Base-by-base conservation (phyloP, 331 rosid species). In the Cydonia oblonga region DNA sequence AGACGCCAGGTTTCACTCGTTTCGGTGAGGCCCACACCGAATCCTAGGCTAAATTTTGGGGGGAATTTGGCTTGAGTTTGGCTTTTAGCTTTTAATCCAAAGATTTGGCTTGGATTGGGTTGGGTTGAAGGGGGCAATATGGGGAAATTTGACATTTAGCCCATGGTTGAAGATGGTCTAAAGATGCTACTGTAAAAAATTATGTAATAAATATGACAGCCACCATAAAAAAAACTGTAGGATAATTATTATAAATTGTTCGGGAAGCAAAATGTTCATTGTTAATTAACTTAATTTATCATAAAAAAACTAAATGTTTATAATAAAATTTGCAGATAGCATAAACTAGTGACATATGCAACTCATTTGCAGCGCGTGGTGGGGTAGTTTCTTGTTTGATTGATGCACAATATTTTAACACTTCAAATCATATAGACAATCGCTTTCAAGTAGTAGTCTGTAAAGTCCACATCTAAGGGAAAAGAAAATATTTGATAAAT, bases 381-480 rank as follows among this genome's bases (percentile, higher is more conserved):
- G 22, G 13, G 24, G 67, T 26, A 60, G 13, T 32, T 33, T 5
- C 32, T 62, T 3, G 13, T 64, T 32, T 12, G 19, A 33, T 64
- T 64, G 20, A 64, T 70, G 65, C 72, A 63, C 49, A 78, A 69
- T 84, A 73, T 51, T 74, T 77, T 38, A 77, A 63, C 73, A 83
- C 76, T 85, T 78, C 6, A 59, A 87, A 87, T 72, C 56, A 79
- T 85, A 86, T 87, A 82, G 87, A 90, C 92, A 85, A 85, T 91
- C 91, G 76, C 92, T 82, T 82, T 93, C 97, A 83, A 78, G 83
- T 78, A 86, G 81, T 73, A 83, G 88, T 82, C 82, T 80, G 68
- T 75, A 79, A 84, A 79, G 87, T 85, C 83, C 83, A 74, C 66
- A 80, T 69, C 71, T 60, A 72, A 83, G 46, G 66, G 32, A 52